Evolutionary conservation across 352 stramenopile genomes (phyloP).

Genomic region (Phytophthora brassicae): DNA sequence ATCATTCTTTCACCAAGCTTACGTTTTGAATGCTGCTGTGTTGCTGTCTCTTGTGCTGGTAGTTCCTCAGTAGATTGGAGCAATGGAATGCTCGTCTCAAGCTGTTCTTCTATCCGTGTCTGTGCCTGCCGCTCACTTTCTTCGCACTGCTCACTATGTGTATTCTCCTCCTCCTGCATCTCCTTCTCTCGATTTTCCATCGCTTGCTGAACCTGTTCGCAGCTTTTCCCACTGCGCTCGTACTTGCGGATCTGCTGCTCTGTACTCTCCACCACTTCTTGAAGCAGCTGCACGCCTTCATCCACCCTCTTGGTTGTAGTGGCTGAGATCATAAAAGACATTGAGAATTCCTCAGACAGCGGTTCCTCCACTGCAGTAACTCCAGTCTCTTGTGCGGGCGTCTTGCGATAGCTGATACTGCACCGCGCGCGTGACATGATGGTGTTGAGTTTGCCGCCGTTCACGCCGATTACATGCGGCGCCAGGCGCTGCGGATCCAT

Average conservation of each 20-base stretch:
- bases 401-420: constrained; percentile 48
- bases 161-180: neutral
- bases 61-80: neutral
- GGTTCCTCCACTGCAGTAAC: neutral
- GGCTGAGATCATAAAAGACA: constrained; percentile 60
- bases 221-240: neutral
- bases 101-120: constrained; percentile 41
- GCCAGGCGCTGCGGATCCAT: constrained; percentile 42
- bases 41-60: neutral
- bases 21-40: constrained; percentile 31
- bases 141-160: neutral
- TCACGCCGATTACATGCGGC: constrained; percentile 52
- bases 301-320: constrained; percentile 52
- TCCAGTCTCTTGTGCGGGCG: neutral
- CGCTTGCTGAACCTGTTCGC: constrained; percentile 8
- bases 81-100: neutral
- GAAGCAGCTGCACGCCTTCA: constrained; percentile 34
- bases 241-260: constrained; percentile 40
- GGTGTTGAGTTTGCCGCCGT: constrained; percentile 50
- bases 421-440: constrained; percentile 64
- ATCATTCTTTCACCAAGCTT: constrained; percentile 5
- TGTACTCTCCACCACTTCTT: constrained; percentile 38
- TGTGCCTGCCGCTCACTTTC: constrained; percentile 38
- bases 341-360: constrained; percentile 25
- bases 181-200: constrained; percentile 1